phyloP scores from a whole-genome alignment of 1,284 basidiomycete species.

The Marasmius oreades region DNA sequence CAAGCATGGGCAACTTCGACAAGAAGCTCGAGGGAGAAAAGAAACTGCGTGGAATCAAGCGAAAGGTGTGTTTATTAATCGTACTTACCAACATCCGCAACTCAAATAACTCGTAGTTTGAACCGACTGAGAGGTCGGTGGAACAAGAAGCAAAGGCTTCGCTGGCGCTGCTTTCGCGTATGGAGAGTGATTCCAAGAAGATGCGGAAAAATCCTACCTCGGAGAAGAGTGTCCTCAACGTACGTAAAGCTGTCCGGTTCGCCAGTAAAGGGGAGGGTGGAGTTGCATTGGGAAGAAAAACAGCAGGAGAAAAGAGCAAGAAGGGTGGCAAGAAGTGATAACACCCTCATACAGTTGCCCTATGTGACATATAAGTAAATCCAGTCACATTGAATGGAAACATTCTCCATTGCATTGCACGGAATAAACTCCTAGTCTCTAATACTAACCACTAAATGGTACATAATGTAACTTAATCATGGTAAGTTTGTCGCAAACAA shows the following conservation, averaged over 20 bases:
- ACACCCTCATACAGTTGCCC: background rate
- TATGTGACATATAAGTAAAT: too few species aligned
- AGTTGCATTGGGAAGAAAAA: slow-evolving; percentile 46
- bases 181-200: slow-evolving; percentile 72
- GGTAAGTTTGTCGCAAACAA: too few species aligned
- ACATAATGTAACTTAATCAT: too few species aligned
- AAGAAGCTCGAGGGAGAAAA: slow-evolving; percentile 88
- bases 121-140: slow-evolving; percentile 69
- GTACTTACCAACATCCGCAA: background rate
- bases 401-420: background rate
- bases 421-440: too few species aligned
- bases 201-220: slow-evolving; percentile 48
- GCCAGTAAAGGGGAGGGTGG: slow-evolving; percentile 69
- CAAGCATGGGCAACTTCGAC: slow-evolving; percentile 93
- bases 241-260: slow-evolving; percentile 83
- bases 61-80: slow-evolving; percentile 64
- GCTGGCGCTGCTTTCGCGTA: slow-evolving; percentile 70
- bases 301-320: slow-evolving; percentile 10
- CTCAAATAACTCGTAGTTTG: slow-evolving; percentile 52
- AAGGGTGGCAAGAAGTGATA: background rate
- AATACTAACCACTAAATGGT: too few species aligned
- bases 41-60: slow-evolving; percentile 84
- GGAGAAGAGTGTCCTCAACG: slow-evolving; percentile 64
- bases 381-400: background rate
- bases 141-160: slow-evolving; percentile 70